These are phyloP conservation scores for Phylloporus scabripes DNA, from an alignment of 768 basidiomycete species.

Conservation along the genomic window DNA sequence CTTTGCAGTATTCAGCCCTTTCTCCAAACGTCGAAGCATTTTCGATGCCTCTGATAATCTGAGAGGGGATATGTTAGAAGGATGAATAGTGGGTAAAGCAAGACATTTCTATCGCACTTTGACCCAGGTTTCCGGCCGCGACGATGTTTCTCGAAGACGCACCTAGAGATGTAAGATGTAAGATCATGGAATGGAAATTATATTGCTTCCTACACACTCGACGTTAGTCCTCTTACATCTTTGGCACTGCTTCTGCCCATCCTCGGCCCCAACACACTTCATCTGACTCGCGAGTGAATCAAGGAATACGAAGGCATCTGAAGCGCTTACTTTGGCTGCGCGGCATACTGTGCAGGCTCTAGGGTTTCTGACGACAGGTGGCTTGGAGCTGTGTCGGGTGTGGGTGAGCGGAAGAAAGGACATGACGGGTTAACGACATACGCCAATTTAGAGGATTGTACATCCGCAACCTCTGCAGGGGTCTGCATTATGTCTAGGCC, in stretches of 20 bases:
- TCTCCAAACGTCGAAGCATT: slow-evolving; percentile 82
- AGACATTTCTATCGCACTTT: slow-evolving; percentile 49
- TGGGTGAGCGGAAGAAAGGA: slow-evolving; percentile 8
- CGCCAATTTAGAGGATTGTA: slow-evolving; percentile 29
- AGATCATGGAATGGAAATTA: slow-evolving; percentile 2
- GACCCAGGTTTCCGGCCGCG: slow-evolving; percentile 86
- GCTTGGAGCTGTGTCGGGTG: slow-evolving; percentile 32
- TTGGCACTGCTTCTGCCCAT: slow-evolving; percentile 75
- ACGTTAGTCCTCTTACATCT: slow-evolving; percentile 77
- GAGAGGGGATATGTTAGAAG: slow-evolving; percentile 10
- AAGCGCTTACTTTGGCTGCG: slow-evolving; percentile 60
- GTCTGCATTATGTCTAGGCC: slow-evolving; percentile 23
- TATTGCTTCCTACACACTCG: slow-evolving; percentile 44
- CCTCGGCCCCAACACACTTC: slow-evolving; percentile 89
- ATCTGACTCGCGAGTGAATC: slow-evolving; percentile 46
- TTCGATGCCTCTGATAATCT: slow-evolving; percentile 87
- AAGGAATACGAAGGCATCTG: slow-evolving; percentile 10
- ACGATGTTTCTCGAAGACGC: slow-evolving; percentile 84
- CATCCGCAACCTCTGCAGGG: slow-evolving; percentile 25
- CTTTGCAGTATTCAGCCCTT: slow-evolving; percentile 72
- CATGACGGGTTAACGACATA: slow-evolving; percentile 12
- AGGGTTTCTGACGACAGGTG: slow-evolving; percentile 44
- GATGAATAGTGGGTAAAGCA: not conserved
- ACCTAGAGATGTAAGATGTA: slow-evolving; percentile 39
- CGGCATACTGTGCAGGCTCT: slow-evolving; percentile 82